These are phyloP conservation scores for Aurifilum marmelostoma DNA, from an alignment of 2,329 filamentous ascomycete species.

Conservation along the genomic window DNA sequence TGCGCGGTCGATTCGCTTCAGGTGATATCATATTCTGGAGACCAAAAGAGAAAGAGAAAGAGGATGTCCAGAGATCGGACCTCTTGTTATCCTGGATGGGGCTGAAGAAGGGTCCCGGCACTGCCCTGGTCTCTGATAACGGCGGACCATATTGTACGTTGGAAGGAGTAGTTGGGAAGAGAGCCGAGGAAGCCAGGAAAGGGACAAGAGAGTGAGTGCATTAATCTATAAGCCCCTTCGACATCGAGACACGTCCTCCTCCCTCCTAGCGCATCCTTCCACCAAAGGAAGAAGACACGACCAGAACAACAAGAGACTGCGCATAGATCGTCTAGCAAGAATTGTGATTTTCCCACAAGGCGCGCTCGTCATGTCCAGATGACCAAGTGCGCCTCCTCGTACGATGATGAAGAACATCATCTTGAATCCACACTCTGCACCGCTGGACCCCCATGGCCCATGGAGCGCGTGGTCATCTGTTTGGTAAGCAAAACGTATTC, in stretches of 20 bases:
- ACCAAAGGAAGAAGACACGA: background rate
- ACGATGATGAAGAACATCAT: background rate
- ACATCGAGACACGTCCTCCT: background rate
- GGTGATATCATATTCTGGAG: conserved; percentile 3
- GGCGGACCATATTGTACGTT: background rate
- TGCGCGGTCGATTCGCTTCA: conserved; percentile 1
- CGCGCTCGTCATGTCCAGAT: background rate
- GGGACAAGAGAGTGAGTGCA: background rate
- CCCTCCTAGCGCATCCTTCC: background rate
- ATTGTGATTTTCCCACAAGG: background rate
- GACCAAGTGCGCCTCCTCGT: background rate
- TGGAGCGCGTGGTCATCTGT: background rate
- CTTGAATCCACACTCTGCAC: background rate
- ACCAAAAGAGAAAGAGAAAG: background rate
- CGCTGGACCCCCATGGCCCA: background rate
- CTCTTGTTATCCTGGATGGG: background rate
- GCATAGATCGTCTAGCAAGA: background rate
- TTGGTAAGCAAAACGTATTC: background rate
- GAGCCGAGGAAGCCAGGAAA: background rate
- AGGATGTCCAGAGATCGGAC: background rate
- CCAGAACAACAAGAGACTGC: background rate
- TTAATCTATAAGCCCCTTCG: background rate
- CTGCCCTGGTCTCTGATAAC: background rate
- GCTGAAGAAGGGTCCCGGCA: background rate
- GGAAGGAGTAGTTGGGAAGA: background rate